phyloP scores from a whole-genome alignment of 305 asterid species.

The Solanum aculeatissimum region DNA sequence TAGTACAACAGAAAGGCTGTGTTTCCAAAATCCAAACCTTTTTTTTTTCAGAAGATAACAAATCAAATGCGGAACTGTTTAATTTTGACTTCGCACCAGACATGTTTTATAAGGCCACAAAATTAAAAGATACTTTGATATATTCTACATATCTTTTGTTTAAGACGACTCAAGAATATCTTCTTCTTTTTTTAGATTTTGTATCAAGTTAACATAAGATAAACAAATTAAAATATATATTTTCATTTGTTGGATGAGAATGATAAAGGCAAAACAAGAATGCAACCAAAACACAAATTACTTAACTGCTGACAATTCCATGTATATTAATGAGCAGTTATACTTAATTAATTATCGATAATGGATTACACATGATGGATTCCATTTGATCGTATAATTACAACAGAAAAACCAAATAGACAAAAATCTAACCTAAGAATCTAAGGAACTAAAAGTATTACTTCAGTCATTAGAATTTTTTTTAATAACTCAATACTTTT shows the following conservation, averaged over 20 bases:
- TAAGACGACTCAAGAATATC: not conserved
- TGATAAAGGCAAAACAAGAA: not conserved
- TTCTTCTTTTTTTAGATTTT: not conserved
- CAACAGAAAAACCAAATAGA: not conserved
- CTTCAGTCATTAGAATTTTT: not conserved
- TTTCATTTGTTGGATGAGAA: not conserved
- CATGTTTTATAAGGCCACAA: not conserved
- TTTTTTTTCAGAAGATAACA: too few species aligned
- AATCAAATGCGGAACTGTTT: not conserved
- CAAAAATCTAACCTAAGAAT: slow-evolving; percentile 2
- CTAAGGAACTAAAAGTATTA: not conserved
- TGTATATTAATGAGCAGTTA: not conserved
- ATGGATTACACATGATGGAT: not conserved
- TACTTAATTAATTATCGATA: not conserved
- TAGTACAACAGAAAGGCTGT: not conserved
- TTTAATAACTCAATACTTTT: not conserved
- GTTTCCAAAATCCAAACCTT: not conserved
- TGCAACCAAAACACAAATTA: not conserved
- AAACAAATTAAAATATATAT: not conserved
- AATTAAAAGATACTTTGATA: not conserved
- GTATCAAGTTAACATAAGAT: not conserved
- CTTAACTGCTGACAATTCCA: not conserved
- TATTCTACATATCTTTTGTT: not conserved
- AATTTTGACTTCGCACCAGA: not conserved
- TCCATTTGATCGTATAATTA: not conserved